Percentiles rank a stretch among this genome's conserved stretches.
phyloP scores from a whole-genome alignment of 2,329 filamentous ascomycete species.

The Fusarium illudens region DNA sequence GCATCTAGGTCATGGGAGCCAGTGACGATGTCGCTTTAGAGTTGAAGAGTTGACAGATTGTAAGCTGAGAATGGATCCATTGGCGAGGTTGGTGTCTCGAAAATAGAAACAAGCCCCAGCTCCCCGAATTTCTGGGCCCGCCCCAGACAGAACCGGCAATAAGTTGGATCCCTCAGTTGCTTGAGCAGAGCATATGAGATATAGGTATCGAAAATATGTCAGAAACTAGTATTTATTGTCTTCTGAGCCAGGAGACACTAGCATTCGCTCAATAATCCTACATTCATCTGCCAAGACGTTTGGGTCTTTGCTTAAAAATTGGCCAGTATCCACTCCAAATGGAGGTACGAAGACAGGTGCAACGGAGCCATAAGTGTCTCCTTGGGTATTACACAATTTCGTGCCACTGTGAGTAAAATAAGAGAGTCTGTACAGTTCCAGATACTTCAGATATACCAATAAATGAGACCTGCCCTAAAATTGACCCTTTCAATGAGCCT shows the following conservation, averaged over 20 bases:
- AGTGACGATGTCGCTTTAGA: neutral
- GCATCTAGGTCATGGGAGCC: neutral
- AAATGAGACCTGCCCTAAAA: neutral
- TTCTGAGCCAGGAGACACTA: neutral
- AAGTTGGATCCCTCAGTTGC: neutral
- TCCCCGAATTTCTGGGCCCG: conserved; percentile 22
- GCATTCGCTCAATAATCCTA: neutral
- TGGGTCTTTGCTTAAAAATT: neutral
- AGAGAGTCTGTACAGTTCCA: neutral
- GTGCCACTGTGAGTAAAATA: neutral
- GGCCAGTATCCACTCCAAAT: neutral
- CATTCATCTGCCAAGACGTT: neutral
- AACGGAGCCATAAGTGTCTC: too few species aligned
- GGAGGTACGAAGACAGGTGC: neutral
- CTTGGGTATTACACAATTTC: neutral
- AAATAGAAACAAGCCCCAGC: conserved; percentile 14
- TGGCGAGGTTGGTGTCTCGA: neutral
- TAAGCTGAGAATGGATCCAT: neutral
- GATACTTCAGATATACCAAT: neutral
- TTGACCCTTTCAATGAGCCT: neutral
- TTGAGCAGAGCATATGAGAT: neutral
- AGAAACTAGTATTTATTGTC: neutral
- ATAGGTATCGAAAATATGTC: neutral
- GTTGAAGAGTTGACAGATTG: conserved; percentile 18
- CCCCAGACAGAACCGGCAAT: neutral